Base-by-base conservation (phyloP, 768 basidiomycete species). In the Amanita rimosa region DNA sequence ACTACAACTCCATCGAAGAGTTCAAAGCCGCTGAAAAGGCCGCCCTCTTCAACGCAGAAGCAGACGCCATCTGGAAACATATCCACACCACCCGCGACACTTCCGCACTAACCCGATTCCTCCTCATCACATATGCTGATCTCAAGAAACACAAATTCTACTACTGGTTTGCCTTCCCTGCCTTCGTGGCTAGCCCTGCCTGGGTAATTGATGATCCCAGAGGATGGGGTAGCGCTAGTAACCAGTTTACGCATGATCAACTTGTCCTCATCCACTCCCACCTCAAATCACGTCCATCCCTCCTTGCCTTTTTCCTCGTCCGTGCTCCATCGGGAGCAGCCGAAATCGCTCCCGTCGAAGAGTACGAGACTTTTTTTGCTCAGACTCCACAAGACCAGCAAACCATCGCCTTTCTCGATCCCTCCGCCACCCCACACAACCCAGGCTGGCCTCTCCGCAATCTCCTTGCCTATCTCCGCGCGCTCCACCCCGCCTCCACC, bases 161-260 rank as follows among this genome's bases (percentile, higher is more conserved):
- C 59, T 97, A 97, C 66, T 99, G 95, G 96, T 97, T 97, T 59
- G 86, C 88, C 0, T 96, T 97, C 63, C 95, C 96, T 2, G 91
- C 94, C 0, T 83, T 97, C 54, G 83, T 84, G 0, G 71, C 87
- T 17, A 91, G 89, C 55, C 93, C 96, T 6, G 79, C 85, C 4
- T 97, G 94, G 94, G 83, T 89, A 68, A 82, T 88, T 55, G 67
- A 70, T 29, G 75, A 71, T 5, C 59, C 65, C 9, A 0, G 22
- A 4, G 85, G 82, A 0, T 86, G 85, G 79, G 66, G 60, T 43
- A 46, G 54, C 26, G 83, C 78, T 3, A 62, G 65, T 0, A 68
- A 66, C 3, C 68, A 67, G 46, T 67, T 83, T 49, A 67, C 64
- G 0, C 39, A 60, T 21, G 62, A 70, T 13, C 60, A 85, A 78